phyloP scores from a whole-genome alignment of 2,329 filamentous ascomycete species.

The Aspergillus costaricaensis region DNA sequence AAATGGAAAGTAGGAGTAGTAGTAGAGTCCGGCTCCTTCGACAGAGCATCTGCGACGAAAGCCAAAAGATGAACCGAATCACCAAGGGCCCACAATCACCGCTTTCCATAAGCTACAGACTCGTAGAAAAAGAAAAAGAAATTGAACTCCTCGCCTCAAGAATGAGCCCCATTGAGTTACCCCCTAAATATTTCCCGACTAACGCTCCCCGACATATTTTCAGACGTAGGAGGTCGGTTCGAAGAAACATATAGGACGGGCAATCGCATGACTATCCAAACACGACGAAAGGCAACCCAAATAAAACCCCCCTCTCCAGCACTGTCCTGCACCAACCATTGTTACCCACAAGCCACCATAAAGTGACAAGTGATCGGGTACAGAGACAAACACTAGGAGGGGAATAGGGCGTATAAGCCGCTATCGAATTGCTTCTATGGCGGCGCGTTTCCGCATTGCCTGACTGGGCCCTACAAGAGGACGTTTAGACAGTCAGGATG shows the following conservation, averaged over 20 bases:
- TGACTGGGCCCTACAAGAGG: conserved; percentile 41
- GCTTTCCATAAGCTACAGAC: conserved; percentile 60
- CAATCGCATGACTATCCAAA: conserved; percentile 99
- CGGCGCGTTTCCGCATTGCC: conserved; percentile 94
- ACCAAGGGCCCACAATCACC: conserved; percentile 33
- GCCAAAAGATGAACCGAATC: conserved; percentile 22
- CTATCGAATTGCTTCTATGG: conserved; percentile 90
- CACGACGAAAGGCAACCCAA: conserved; percentile 78
- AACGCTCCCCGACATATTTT: conserved; percentile 16
- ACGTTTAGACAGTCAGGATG: conserved; percentile 55
- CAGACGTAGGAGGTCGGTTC: no score
- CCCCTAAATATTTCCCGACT: conserved; percentile 35
- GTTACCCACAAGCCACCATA: conserved; percentile 34
- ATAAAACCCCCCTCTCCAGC: conserved; percentile 46
- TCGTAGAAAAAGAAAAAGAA: conserved; percentile 42
- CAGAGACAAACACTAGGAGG: conserved; percentile 46
- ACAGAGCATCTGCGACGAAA: conserved; percentile 60
- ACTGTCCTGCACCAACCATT: conserved; percentile 37
- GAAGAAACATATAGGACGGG: conserved; percentile 45
- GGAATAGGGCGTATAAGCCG: conserved; percentile 70
- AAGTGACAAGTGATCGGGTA: conserved; percentile 48
- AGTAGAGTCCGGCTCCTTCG: conserved; percentile 65
- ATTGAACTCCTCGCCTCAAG: conserved; percentile 89
- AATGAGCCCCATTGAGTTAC: conserved; percentile 99
- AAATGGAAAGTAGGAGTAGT: not conserved